Evolutionary conservation across 495 filamentous ascomycete species (phyloP), one percentile per base, ranked within the genome.

Genomic region (Xylaria nigripes): DNA sequence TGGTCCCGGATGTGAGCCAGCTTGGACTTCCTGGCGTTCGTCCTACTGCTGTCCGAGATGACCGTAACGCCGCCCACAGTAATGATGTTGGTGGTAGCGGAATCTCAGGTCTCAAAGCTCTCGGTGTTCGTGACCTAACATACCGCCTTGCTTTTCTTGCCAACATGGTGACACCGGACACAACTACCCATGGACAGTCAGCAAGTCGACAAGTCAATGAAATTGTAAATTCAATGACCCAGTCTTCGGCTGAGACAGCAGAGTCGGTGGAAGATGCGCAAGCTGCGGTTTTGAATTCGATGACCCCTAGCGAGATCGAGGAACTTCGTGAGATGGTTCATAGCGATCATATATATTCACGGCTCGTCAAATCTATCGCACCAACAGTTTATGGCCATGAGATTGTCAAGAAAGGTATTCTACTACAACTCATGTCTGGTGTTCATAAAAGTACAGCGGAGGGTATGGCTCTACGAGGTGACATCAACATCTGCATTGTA

Each of bases 401-500:
- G 44, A 87, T 96, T 50, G 90, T 99, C 59, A 99, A 99, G 73
- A 99, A 99, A 66, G 93, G 93, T 19, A 74, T 99, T 9, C 81
- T 99, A 2, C 75, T 99, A 22, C 93, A 98, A 67, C 73, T 98
- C 45, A 87, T 98, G 77, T 85, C 89, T 4, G 93, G 93, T 71
- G 89, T 99, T 10, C 79, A 81, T 70, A 99, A 99, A 68, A 84
- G 82, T 2, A 90, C 90, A 0, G 80, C 86, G 3, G 93, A 99
- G 72, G 91, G 88, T 50, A 89, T 99, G 86, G 81, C 86, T 51
- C 79, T 99, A 22, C 81, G 93, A 75, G 93, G 93, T 61, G 93
- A 99, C 67, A 87, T 99, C 76, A 99, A 99, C 68, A 91, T 99
- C 57, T 99, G 93, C 68, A 90, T 99, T 62, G 94, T 99, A 50